Conservation (phyloP, 371 early-diverging fungal genomes). For the Umbelopsis sp. region DNA sequence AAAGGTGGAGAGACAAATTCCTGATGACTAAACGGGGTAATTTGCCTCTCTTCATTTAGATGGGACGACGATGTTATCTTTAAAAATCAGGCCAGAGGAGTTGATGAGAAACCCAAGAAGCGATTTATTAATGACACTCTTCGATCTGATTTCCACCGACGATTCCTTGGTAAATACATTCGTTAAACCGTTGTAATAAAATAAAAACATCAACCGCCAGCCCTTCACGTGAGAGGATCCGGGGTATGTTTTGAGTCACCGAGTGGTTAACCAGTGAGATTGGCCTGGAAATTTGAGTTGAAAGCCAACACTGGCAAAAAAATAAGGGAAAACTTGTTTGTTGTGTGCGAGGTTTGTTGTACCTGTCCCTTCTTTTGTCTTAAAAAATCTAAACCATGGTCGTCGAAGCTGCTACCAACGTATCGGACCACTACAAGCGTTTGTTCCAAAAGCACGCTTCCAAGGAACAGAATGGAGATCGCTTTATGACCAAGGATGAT, state of each 20-base stretch:
- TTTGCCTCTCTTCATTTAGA: slow-evolving; percentile 29
- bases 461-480: slow-evolving; percentile 57
- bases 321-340: background rate
- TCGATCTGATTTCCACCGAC: slow-evolving; percentile 93
- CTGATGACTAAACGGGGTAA: slow-evolving; percentile 18
- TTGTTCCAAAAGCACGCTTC: slow-evolving; percentile 70
- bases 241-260: slow-evolving; percentile 14
- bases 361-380: slow-evolving; percentile 3
- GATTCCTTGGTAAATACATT: slow-evolving; percentile 92
- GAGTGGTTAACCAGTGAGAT: slow-evolving; percentile 2
- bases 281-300: background rate
- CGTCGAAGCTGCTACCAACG: slow-evolving; percentile 11
- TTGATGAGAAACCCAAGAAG: slow-evolving; percentile 86
- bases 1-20: background rate
- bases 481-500: slow-evolving; percentile 70
- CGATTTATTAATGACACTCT: slow-evolving; percentile 96
- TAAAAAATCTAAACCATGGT: background rate
- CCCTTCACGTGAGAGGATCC: slow-evolving; percentile 1
- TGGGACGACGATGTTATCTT: slow-evolving; percentile 99
- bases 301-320: background rate
- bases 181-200: slow-evolving; percentile 44
- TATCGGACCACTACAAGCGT: slow-evolving; percentile 53
- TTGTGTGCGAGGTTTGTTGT: background rate
- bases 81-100: slow-evolving; percentile 91
- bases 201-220: background rate